Evolutionary conservation across 176 grass and related monocot species (phyloP).

Genomic region (Cenchrus purpureus): DNA sequence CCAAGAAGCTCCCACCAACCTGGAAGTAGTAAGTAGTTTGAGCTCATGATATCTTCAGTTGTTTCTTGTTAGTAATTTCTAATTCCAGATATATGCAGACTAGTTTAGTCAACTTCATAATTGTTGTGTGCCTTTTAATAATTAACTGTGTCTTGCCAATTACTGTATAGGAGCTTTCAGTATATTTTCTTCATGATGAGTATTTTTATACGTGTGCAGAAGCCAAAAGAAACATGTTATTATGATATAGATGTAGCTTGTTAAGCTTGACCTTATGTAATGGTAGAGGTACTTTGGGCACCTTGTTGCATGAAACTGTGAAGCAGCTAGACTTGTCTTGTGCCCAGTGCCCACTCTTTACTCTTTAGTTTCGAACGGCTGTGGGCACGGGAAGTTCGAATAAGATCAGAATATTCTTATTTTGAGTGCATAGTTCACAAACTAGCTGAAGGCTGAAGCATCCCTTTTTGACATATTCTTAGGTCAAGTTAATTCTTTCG

Average conservation of each 20-base stretch:
- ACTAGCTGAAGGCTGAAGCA: not conserved
- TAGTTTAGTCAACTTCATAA: conserved; percentile 8
- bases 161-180: not conserved
- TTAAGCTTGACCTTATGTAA: not conserved
- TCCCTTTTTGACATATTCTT: not conserved
- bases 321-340: not conserved
- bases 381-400: not conserved
- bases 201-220: not conserved
- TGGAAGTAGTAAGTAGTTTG: conserved; percentile 84
- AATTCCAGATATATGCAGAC: not conserved
- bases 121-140: not conserved
- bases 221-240: not conserved
- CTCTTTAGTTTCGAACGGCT: not conserved
- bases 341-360: not conserved
- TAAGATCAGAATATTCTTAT: not conserved
- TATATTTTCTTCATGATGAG: conserved; percentile 1
- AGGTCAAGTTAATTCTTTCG: not conserved
- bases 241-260: not conserved
- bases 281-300: not conserved
- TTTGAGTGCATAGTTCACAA: not conserved
- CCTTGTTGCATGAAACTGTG: not conserved
- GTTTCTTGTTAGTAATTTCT: not conserved
- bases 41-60: not conserved
- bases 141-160: not conserved
- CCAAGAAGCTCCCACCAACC: conserved; percentile 86